Conservation (phyloP, 2,329 filamentous ascomycete genomes). For the Dactylellina drechsleri region DNA sequence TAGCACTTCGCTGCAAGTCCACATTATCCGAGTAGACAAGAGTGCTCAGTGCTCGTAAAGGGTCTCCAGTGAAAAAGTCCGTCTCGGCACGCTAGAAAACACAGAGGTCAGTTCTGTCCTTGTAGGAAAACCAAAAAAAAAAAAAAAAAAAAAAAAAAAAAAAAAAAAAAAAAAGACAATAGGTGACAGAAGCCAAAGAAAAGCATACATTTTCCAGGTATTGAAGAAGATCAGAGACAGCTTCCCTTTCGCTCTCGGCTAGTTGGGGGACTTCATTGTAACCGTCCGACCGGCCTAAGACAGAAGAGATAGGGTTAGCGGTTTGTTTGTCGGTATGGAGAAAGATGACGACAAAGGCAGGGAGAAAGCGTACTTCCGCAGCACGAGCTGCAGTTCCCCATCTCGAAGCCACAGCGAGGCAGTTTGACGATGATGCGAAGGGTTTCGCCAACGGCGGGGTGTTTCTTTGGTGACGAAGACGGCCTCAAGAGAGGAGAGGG, state of each 20-base stretch:
- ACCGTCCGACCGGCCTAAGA: conserved; percentile 53
- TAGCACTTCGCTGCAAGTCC: conserved; percentile 95
- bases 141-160: too few species aligned
- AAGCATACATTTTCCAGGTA: conserved; percentile 90
- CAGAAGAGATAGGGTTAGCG: conserved; percentile 22
- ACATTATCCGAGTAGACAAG: conserved; percentile 99
- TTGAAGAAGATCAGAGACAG: conserved; percentile 91
- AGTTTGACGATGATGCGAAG: conserved; percentile 33
- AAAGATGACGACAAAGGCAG: conserved; percentile 38
- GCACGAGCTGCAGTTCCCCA: conserved; percentile 71
- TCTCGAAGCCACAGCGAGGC: conserved; percentile 60
- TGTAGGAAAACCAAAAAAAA: not conserved
- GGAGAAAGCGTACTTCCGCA: conserved; percentile 60
- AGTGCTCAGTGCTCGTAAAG: conserved; percentile 90
- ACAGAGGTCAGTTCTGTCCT: conserved; percentile 20
- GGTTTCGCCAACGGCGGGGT: conserved; percentile 27
- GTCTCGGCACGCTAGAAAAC: conserved; percentile 82
- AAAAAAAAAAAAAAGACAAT: too few species aligned
- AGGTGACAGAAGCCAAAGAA: too few species aligned
- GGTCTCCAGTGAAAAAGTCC: conserved; percentile 97
- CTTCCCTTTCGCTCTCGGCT: conserved; percentile 95
- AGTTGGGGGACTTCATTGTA: conserved; percentile 75
- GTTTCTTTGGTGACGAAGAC: conserved; percentile 8
- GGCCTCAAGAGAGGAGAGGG: conserved; percentile 21
- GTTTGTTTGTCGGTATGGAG: conserved; percentile 3